Evolutionary conservation across 2,329 filamentous ascomycete genomes (phyloP).

Genomic region (Botrytis deweyae): DNA sequence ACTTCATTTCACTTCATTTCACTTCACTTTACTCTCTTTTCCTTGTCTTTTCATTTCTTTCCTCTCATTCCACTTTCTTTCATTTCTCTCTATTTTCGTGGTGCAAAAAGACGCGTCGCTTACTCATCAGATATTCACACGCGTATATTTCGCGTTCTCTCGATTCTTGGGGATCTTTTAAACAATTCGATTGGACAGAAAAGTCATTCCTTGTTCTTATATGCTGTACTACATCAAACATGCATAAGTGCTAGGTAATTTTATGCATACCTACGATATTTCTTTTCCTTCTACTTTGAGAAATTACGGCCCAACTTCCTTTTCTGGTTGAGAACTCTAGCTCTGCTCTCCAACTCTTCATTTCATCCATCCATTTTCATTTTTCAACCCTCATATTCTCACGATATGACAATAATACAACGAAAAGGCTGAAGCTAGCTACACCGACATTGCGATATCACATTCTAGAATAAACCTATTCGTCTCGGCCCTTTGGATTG

Average conservation of each 20-base stretch:
- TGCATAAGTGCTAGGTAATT: neutral
- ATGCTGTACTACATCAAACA: neutral
- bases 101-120: constrained; percentile 16
- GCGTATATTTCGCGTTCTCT: constrained; percentile 18
- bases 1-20: neutral
- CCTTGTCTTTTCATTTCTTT: neutral
- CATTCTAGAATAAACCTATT: neutral
- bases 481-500: neutral
- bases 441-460: constrained; percentile 13
- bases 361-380: neutral
- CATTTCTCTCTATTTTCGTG: neutral
- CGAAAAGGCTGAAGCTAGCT: neutral
- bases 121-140: neutral
- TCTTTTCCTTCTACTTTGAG: neutral
- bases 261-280: neutral
- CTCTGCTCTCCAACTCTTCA: neutral
- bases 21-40: neutral
- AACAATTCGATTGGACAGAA: neutral
- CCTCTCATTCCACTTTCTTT: neutral
- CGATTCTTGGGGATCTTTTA: neutral
- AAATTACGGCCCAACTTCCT: neutral
- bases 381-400: neutral
- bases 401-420: neutral
- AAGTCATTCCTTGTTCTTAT: neutral
- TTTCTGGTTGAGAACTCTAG: neutral